phyloP scores from a whole-genome alignment of 768 basidiomycete genomes.

The Naganishia vaughanmartiniae region DNA sequence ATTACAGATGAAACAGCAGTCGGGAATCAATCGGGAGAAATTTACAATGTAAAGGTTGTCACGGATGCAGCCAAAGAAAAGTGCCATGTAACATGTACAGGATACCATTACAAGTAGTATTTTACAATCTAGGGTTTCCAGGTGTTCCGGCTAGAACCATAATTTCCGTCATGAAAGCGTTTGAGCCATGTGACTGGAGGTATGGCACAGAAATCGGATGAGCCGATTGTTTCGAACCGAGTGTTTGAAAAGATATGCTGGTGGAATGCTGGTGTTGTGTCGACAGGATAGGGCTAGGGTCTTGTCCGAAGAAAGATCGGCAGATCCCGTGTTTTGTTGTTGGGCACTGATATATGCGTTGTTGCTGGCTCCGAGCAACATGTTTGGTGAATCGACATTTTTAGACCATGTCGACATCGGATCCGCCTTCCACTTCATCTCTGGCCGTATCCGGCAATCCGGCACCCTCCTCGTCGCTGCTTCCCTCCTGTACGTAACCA shows the following conservation, averaged over 20 bases:
- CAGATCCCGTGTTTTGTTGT: not conserved
- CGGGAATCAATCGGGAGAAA: not conserved
- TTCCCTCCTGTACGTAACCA: conserved; percentile 11
- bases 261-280: not conserved
- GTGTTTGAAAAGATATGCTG: not conserved
- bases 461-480: conserved; percentile 28
- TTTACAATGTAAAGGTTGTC: not conserved
- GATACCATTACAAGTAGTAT: not conserved
- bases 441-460: conserved; percentile 25
- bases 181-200: no score
- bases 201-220: no score
- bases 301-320: not conserved
- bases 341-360: not conserved
- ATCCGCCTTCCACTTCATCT: conserved; percentile 16
- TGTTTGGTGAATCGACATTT: not conserved
- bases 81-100: no score
- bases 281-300: not conserved
- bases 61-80: not conserved
- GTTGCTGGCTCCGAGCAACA: not conserved
- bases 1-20: not conserved
- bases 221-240: not conserved
- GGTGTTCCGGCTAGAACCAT: not conserved
- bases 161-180: no score
- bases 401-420: conserved; percentile 9
- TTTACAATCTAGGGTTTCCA: not conserved